Evolutionary conservation across 2,329 filamentous ascomycete genomes (phyloP), one percentile per base, ranked within the genome.

Genomic region (Teratosphaeria epicoccoides): DNA sequence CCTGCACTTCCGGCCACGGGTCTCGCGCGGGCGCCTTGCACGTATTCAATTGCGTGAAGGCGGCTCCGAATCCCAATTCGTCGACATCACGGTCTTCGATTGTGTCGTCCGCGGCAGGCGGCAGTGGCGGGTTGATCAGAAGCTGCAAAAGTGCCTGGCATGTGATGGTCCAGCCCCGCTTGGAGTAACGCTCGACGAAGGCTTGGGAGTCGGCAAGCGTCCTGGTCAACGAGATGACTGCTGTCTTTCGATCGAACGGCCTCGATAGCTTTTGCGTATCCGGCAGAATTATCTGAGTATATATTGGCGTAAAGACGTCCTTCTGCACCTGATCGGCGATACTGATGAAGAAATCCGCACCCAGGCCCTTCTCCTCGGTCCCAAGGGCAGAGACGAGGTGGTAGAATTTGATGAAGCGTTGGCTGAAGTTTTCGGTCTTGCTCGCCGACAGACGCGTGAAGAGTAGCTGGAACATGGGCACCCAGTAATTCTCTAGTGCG

Each of bases 331-430:
- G 76, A 65, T 97, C 87, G n/a, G 87, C 83, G 57, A 88, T 80
- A 58, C 78, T 78, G 70, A 96, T 87, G 72, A 96, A 93, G 73
- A 88, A 95, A 70, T 98, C 93, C 6, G 89, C 81, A 46, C 91
- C 93, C 52, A 93, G 82, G n/a, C 89, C 88, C 59, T 82, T 81
- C 57, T 93, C 85, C 28, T 85, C 81, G 46, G 10, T 12, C 11
- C 44, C 25, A 55, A 77, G 79, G 17, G 89, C 87, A 25, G 87
- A 88, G 50, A 97, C 80, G 57, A 96, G 83, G 69, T 98, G 91
- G 68, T 94, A 98, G 75, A 98, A 94, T 28, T 89, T 85, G 50
- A 90, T 86, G 67, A 98, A 96, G 49, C 89, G 85, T 50, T 88
- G 74, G 61, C 89, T 86, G 70, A 95, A 86, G 46, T 82, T 85